Base-by-base conservation (phyloP, 495 filamentous ascomycete species). In the Penicillium alfredii region DNA sequence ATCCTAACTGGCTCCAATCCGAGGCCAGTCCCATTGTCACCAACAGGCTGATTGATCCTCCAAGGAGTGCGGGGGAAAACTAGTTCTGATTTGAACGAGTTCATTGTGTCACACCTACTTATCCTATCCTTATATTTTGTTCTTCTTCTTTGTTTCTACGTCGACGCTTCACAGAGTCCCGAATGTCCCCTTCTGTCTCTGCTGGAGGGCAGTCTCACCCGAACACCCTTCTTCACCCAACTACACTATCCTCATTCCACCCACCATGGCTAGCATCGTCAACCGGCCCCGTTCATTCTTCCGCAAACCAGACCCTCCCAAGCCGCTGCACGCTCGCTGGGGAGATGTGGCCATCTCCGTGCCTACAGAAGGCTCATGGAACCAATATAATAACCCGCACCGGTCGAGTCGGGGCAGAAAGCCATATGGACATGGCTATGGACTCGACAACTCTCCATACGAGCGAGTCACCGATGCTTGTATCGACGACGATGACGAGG, bases 331-430 rank as follows among this genome's bases (percentile, higher is more conserved):
- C 36, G 38, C 64, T 28, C 51, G 64, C 24, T 65, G 60, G 61
- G 66, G 65, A 7, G 63, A 69, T 34, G 55, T 59, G 16, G 32
- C 38, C 11, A 66, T 67, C 14, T 55, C 60, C 0, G 59, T 60
- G 6, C 66, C 60, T 3, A 62, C 62, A 17, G 55, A 61, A n/a
- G 63, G 61, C 3, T 59, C 63, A 33, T 69, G 63, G 65, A 64
- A 53, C 12, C 63, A 67, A 38, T 54, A 54, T 33, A 43, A 64
- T 8, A 63, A 60, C 21, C 60, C 59, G n/a, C 53, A 57, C 47
- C 47, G 39, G 9, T 40, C 43, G 6, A 28, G 37, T 7, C 47
- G 36, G 19, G 39, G 44, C 8, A 48, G 36, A 22, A 39, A 40
- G 21, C n/a, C 23, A 1, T 58, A 62, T 10, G 57, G 59, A 10